A percentile compares a stretch with the other conserved stretches of the same genome.
Evolutionary conservation across 441 rosid species (phyloP).

Genomic region (Jatropha multifida): DNA sequence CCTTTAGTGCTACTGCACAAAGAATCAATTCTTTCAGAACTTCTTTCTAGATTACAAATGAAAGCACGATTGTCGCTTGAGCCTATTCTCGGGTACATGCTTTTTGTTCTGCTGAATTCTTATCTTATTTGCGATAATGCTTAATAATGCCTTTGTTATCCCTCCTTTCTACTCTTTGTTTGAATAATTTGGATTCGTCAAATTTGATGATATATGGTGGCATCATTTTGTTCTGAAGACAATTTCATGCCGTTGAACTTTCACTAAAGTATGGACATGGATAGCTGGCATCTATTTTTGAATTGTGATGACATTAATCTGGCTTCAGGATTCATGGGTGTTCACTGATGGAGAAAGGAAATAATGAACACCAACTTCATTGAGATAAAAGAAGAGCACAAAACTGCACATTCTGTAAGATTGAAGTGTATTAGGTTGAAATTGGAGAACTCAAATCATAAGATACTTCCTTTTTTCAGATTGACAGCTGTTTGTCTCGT

Average conservation of each 20-base stretch:
- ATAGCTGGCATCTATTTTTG: neutral
- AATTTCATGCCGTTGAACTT: neutral
- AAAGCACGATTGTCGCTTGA: constrained; percentile 86
- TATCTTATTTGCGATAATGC: neutral
- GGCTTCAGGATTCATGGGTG: neutral
- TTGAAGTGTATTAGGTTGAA: no score
- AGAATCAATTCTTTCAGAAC: constrained; percentile 66
- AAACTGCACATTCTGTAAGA: no score
- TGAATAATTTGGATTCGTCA: neutral
- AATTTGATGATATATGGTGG: neutral
- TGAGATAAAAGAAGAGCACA: no score
- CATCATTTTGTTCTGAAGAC: neutral
- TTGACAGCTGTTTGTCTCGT: no score
- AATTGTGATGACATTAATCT: neutral
- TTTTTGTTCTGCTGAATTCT: constrained; percentile 13
- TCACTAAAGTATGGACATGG: neutral
- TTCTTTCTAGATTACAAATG: constrained; percentile 70
- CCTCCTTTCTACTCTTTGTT: neutral
- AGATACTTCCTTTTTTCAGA: no score
- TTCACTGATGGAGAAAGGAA: neutral
- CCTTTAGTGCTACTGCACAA: constrained; percentile 70
- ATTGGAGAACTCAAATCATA: no score
- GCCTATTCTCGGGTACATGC: constrained; percentile 75
- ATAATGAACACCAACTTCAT: no score
- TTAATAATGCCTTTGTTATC: neutral